phyloP scores from a whole-genome alignment of 2,329 filamentous ascomycete species.

The Penicillium sp. region DNA sequence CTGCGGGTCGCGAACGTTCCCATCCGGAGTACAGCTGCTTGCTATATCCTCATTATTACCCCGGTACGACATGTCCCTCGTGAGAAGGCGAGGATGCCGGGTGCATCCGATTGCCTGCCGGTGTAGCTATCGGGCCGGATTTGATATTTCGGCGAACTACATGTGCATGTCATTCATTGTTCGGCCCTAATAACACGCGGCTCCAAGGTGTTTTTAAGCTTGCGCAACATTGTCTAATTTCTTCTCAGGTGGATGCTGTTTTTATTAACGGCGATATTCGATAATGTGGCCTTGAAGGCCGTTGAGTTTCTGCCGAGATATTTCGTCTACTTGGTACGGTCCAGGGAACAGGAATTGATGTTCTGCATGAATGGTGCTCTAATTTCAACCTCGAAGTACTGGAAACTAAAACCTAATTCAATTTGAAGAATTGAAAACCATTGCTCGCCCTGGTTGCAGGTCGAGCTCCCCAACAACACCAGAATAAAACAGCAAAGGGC shows the following conservation, averaged over 20 bases:
- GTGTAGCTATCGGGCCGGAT: not conserved
- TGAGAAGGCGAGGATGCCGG: not conserved
- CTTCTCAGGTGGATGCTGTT: not conserved
- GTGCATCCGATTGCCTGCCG: not conserved
- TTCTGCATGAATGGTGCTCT: not conserved
- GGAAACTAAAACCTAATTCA: not conserved
- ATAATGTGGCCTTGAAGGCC: not conserved
- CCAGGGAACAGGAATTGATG: no score
- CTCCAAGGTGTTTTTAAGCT: not conserved
- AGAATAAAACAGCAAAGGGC: slow-evolving; percentile 24
- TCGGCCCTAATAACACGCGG: not conserved
- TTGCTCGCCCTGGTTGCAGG: not conserved
- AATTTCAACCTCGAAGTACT: not conserved
- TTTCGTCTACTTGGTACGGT: not conserved
- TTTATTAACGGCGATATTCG: not conserved
- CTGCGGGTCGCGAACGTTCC: not conserved
- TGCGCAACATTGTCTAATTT: not conserved
- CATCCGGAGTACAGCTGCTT: not conserved
- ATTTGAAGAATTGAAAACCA: not conserved
- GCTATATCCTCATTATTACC: not conserved
- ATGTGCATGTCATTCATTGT: not conserved
- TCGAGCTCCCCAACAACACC: not conserved
- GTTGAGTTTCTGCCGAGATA: not conserved
- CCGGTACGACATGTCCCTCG: no score
- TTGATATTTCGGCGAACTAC: not conserved